phyloP scores from a whole-genome alignment of 768 basidiomycete species.

The Leccinum uliginosum region DNA sequence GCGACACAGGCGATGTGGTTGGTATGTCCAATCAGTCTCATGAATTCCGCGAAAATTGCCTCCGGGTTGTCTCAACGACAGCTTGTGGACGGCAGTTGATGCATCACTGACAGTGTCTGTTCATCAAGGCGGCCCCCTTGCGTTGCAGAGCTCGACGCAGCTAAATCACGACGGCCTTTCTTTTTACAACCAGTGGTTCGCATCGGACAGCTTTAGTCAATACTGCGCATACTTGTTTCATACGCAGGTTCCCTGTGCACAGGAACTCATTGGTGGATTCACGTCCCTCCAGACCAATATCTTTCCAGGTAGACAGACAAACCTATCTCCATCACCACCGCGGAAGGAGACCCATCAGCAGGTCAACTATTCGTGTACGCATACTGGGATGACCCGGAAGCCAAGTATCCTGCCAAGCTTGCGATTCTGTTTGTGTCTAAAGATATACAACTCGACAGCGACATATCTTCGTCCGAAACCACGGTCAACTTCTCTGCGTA shows the following conservation, averaged over 20 bases:
- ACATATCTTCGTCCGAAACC: slow-evolving; percentile 36
- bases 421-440: slow-evolving; percentile 44
- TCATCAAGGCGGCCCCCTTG: slow-evolving; percentile 51
- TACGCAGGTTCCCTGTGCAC: slow-evolving; percentile 42
- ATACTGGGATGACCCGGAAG: slow-evolving; percentile 39
- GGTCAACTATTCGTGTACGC: slow-evolving; percentile 50
- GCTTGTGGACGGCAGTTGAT: not conserved
- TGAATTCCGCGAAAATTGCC: not conserved
- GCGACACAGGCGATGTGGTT: slow-evolving; percentile 55
- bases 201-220: not conserved
- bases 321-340: slow-evolving; percentile 53
- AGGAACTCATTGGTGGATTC: slow-evolving; percentile 46
- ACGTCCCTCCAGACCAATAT: slow-evolving; percentile 44
- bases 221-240: not conserved
- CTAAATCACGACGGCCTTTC: slow-evolving; percentile 44
- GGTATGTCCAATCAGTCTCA: slow-evolving; percentile 25
- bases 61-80: not conserved
- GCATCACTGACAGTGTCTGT: slow-evolving; percentile 36
- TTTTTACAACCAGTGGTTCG: slow-evolving; percentile 48
- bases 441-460: slow-evolving; percentile 49
- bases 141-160: slow-evolving; percentile 46
- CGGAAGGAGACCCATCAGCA: slow-evolving; percentile 42
- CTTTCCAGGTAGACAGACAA: slow-evolving; percentile 47
- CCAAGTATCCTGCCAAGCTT: slow-evolving; percentile 41
- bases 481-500: slow-evolving; percentile 46